Base-by-base conservation (phyloP, 2,329 filamentous ascomycete species). In the Acrocalymma vagum region DNA sequence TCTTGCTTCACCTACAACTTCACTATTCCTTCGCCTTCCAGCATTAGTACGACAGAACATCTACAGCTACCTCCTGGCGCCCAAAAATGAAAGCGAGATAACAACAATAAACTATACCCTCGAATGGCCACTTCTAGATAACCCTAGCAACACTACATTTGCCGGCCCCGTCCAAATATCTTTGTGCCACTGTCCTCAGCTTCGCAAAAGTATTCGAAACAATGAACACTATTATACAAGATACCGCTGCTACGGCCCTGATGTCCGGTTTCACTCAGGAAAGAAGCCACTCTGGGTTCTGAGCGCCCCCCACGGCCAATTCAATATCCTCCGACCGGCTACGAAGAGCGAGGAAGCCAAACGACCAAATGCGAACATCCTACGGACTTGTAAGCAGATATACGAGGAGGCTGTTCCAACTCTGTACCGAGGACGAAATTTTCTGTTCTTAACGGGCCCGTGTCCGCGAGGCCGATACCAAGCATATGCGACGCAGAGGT, bases 61-160 rank as follows among this genome's bases (percentile, higher is more conserved):
- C 27, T 60, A 61, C 37, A 38, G 44, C 28, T 49, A 58, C 30
- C 44, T 60, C 14, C 47, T 63, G 9, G 29, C 56, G n/a, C 49
- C 51, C 15, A 58, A 67, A 38, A 70, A 68, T 5, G 57, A 69
- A 35, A 63, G 70, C 18, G 53, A 62, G 9, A 39, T 67, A 5
- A 62, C 58, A 13, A 60, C 59, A 2, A 52, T 77, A 24, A 70
- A 67, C 38, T 68, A 68, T 65, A 37, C 42, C 6, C 49, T 65
- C 11, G 30, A 43, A 13, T 66, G 62, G 58, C 53, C 56, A 4
- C 48, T 56, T 39, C 48, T 69, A 5, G 51, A 63, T 4, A 56
- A 62, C 23, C 63, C 64, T 2, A 59, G 54, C 44, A 63, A 63
- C 30, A 59, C 54, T 6, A 66, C 65, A 6, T 66, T 64, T 25